A percentile compares a stretch with the other conserved stretches of the same genome.
Conservation (phyloP, 345 rosid genomes). For the Lagerstroemia speciosa region DNA sequence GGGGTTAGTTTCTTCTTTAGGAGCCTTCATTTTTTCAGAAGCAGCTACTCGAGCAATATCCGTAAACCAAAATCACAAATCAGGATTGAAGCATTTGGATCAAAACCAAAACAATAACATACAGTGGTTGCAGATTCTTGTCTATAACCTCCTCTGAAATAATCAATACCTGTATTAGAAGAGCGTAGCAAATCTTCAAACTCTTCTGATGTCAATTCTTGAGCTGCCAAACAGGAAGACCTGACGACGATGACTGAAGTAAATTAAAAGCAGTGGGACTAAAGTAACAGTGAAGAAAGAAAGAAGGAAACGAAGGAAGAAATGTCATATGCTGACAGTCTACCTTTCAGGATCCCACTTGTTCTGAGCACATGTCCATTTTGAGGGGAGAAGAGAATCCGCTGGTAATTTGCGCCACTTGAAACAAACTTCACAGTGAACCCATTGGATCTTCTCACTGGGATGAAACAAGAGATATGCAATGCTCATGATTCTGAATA, state of each 20-base stretch:
- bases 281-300: not conserved
- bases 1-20: constrained; percentile 31
- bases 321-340: not conserved
- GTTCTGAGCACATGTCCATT: constrained; percentile 56
- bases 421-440: constrained; percentile 59
- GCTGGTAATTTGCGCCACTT: constrained; percentile 73
- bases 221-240: constrained; percentile 47
- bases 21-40: constrained; percentile 44
- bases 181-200: constrained; percentile 48
- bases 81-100: constrained; percentile 1
- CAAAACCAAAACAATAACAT: constrained; percentile 7
- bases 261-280: not conserved
- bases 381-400: constrained; percentile 52
- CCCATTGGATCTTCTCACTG: constrained; percentile 66
- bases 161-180: constrained; percentile 37
- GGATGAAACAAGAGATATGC: constrained; percentile 8
- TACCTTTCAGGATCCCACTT: constrained; percentile 72
- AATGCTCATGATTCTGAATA: not conserved
- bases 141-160: not conserved
- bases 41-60: constrained; percentile 22
- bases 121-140: not conserved
- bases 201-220: constrained; percentile 45
- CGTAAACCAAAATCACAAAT: constrained; percentile 9
- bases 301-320: too few relatives aligned
- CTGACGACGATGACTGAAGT: constrained; percentile 22